These are phyloP conservation scores for Pilobolus umbonatus DNA, from an alignment of 192 early-diverging fungal genomes.

Conservation along the genomic window DNA sequence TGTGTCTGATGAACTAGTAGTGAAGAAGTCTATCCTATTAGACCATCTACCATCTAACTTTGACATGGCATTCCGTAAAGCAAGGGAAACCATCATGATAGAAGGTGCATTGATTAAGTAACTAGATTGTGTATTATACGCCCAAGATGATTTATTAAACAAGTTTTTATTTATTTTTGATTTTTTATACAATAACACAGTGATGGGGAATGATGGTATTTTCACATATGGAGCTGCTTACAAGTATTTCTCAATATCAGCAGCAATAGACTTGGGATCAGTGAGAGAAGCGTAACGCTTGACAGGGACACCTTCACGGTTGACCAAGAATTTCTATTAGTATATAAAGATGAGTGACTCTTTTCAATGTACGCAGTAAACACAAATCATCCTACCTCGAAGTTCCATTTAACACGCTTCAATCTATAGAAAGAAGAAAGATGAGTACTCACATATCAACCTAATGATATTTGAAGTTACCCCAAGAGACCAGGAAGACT, in stretches of 20 bases:
- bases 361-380: constrained; percentile 3
- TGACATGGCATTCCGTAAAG: constrained; percentile 30
- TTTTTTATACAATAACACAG: too few species aligned
- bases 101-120: neutral
- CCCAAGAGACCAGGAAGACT: constrained; percentile 38
- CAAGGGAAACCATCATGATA: constrained; percentile 29
- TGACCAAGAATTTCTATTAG: constrained; percentile 64
- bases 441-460: neutral
- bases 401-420: constrained; percentile 74
- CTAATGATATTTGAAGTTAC: constrained; percentile 10
- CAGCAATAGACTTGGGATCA: constrained; percentile 52
- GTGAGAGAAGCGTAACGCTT: constrained; percentile 62
- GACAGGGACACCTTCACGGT: constrained; percentile 55
- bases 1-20: constrained; percentile 32
- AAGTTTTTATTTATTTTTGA: too few species aligned
- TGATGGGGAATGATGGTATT: too few species aligned
- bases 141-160: too few species aligned
- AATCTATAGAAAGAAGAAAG: constrained; percentile 25
- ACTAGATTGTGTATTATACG: too few species aligned
- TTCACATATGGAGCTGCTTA: constrained; percentile 1
- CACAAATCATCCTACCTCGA: constrained; percentile 43
- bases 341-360: neutral
- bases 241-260: constrained; percentile 54
- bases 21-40: constrained; percentile 27
- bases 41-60: constrained; percentile 37